Evolutionary conservation across 352 stramenopile genomes (phyloP).

Genomic region (Globisporangium abappressorium): DNA sequence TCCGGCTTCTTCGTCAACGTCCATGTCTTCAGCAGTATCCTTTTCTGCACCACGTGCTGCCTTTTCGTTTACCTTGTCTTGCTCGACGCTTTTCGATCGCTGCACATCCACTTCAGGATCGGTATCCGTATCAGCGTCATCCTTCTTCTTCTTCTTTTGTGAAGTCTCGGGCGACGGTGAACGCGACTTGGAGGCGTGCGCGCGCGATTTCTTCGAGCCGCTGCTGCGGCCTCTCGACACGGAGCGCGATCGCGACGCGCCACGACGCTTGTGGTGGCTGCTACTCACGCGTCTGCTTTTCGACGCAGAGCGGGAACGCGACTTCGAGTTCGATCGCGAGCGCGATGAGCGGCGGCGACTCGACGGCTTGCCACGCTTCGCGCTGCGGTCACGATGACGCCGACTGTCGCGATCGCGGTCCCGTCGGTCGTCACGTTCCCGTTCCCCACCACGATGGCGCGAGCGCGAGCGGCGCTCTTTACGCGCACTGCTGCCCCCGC

Average conservation of each 20-base stretch:
- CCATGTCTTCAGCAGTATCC: slow-evolving; percentile 15
- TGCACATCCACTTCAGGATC: slow-evolving; percentile 8
- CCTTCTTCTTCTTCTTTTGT: slow-evolving; percentile 21
- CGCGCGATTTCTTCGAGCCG: slow-evolving; percentile 13
- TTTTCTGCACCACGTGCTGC: slow-evolving; percentile 4
- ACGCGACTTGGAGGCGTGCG: slow-evolving; percentile 30
- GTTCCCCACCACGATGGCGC: slow-evolving; percentile 12
- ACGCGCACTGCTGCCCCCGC: background rate
- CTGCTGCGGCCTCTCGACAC: slow-evolving; percentile 15
- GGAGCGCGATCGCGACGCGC: slow-evolving; percentile 10
- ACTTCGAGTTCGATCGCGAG: slow-evolving; percentile 21
- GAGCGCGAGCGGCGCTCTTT: slow-evolving; percentile 26
- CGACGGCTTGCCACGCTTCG: slow-evolving; percentile 26
- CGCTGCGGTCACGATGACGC: slow-evolving; percentile 25
- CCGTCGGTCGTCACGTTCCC: background rate
- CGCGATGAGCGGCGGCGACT: slow-evolving; percentile 28
- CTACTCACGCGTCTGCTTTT: slow-evolving; percentile 11
- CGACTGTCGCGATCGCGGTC: slow-evolving; percentile 26
- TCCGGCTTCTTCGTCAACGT: slow-evolving; percentile 16
- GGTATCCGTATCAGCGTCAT: slow-evolving; percentile 19
- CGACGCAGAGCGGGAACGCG: slow-evolving; percentile 30
- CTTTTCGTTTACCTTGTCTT: slow-evolving; percentile 9
- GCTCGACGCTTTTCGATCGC: background rate
- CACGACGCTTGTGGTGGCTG: slow-evolving; percentile 12
- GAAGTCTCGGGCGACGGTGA: slow-evolving; percentile 20